Conservation (phyloP, 176 grass and related monocot species). For the Phoenix roebelenii region DNA sequence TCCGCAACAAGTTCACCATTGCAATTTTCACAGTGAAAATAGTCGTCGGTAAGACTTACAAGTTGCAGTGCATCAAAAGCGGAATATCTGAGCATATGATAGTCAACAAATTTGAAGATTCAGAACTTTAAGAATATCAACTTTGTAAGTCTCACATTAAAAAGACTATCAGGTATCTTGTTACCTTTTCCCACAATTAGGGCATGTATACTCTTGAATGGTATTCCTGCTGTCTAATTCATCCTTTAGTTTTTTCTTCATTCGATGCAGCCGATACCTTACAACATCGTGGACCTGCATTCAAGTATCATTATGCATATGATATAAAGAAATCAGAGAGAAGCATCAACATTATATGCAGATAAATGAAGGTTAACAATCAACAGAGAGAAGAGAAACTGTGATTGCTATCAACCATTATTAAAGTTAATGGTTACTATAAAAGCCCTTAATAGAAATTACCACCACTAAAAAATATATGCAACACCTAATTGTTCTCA, state of each 20-base stretch:
- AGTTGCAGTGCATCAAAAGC: conserved; percentile 91
- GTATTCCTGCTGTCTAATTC: conserved; percentile 96
- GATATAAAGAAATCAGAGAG: background rate
- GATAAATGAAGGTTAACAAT: background rate
- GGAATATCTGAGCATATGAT: conserved; percentile 52
- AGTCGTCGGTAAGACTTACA: conserved; percentile 64
- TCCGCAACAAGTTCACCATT: conserved; percentile 85
- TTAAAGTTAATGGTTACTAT: no score
- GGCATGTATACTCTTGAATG: conserved; percentile 87
- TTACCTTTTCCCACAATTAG: conserved; percentile 83
- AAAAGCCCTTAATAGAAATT: no score
- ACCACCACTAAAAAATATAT: no score
- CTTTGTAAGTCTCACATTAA: background rate
- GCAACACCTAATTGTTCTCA: no score
- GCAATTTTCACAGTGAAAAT: conserved; percentile 96
- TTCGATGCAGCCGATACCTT: conserved; percentile 83
- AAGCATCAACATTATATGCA: background rate
- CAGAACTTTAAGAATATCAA: no score
- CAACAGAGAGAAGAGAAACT: background rate
- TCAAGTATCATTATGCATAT: conserved; percentile 6
- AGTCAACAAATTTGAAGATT: no score
- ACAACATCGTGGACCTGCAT: conserved; percentile 85
- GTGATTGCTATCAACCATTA: no score
- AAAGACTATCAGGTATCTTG: background rate
- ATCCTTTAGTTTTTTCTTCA: conserved; percentile 98